Evolutionary conservation across 1,284 basidiomycete genomes (phyloP).

Genomic region (Moesziomyces sp.): DNA sequence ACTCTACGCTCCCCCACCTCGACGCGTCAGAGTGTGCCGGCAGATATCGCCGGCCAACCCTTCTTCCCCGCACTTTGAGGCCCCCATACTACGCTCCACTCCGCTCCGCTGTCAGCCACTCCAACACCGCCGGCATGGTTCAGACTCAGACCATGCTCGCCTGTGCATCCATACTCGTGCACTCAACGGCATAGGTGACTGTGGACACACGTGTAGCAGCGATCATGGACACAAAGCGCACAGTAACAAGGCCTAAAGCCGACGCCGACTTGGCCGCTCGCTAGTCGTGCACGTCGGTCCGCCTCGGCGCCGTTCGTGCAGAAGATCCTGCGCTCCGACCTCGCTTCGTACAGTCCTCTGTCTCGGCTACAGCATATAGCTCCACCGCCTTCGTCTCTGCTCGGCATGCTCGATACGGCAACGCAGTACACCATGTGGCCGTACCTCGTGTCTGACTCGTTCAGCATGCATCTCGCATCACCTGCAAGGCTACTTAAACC

Average conservation of each 20-base stretch:
- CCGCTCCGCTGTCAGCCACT: not conserved
- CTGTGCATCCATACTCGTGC: not conserved
- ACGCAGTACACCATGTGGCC: no score
- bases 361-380: not conserved
- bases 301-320: not conserved
- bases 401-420: no score
- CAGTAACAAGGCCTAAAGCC: not conserved
- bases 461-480: not conserved
- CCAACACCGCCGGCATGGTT: no score
- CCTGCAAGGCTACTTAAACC: not conserved
- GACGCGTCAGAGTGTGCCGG: not conserved
- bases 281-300: not conserved
- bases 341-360: not conserved
- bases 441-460: no score
- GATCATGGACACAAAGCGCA: no score
- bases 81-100: not conserved
- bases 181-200: not conserved
- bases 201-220: not conserved
- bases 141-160: no score
- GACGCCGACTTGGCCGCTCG: not conserved
- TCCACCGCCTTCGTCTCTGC: no score
- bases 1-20: constrained; percentile 1
- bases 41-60: constrained; percentile 11
- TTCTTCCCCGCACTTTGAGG: constrained; percentile 1
- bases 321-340: not conserved